Base-by-base conservation (phyloP, 2,329 filamentous ascomycete genomes). In the Fusarium sp. region DNA sequence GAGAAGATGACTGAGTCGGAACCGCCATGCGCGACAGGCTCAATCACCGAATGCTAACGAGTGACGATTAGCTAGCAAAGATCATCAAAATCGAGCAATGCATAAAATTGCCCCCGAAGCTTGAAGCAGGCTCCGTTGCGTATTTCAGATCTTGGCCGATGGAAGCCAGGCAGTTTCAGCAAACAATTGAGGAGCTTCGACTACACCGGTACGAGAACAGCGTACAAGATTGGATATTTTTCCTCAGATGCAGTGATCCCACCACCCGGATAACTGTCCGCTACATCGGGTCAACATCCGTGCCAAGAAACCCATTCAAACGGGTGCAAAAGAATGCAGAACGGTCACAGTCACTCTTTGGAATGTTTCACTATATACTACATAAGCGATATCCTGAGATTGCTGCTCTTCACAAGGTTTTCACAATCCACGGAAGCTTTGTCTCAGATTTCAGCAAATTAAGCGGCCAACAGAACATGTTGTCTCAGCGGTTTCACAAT, bases 1-100 rank as follows among this genome's bases (percentile, higher is more conserved):
- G 6, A 33, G 47, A 33, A n/a, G 23, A 23, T 23, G 16, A 13
- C 1, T 0, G 47, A 0, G 30, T 8, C n/a, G 16, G 3, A 50
- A 33, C 47, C 8, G 30, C 47, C 16, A 23, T 23, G 16, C 21
- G 47, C 21, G 21, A 33, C 30, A 33, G 30, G n/a, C 30, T 50
- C 30, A 23, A 5, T 33, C 47, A 50, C 9, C 28, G n/a, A 50
- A 23, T 19, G 30, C 30, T 19, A 33, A 13, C n/a, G 32, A 32
- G 46, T 50, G 28, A 23, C 15, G 1, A 49, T 18, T 8, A 50
- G 30, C 30, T 50, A 50, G 11, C 6, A 0, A 33, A 33, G 1
- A 13, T 33, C 30, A 50, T 50, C 2, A 50, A 15, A 0, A 33
- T 33, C 3, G 0, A 49, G 1, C 47, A 0, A 9, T 33, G 47